Evolutionary conservation across 2,329 filamentous ascomycete species (phyloP).

Genomic region (Colletotrichum nymphaeae): DNA sequence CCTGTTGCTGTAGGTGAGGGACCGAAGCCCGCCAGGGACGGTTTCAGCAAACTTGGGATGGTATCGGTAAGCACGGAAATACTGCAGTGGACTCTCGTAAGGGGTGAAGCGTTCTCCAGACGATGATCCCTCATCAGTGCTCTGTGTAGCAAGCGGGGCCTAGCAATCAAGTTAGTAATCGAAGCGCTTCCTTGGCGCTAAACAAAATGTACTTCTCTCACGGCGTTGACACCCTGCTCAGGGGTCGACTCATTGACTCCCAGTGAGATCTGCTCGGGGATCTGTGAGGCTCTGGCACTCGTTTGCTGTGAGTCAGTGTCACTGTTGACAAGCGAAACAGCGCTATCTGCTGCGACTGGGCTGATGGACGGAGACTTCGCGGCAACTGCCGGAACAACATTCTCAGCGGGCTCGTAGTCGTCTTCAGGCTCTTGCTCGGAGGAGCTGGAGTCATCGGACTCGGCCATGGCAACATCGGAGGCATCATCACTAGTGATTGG

Average conservation of each 20-base stretch:
- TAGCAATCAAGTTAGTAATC: slow-evolving; percentile 38
- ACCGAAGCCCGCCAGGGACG: slow-evolving; percentile 83
- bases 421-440: slow-evolving; percentile 47
- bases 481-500: slow-evolving; percentile 19
- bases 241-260: slow-evolving; percentile 36
- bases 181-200: slow-evolving; percentile 33
- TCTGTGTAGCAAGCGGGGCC: slow-evolving; percentile 30
- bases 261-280: slow-evolving; percentile 34
- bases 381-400: slow-evolving; percentile 54
- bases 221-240: slow-evolving; percentile 42
- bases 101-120: slow-evolving; percentile 52
- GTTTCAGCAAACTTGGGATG: slow-evolving; percentile 79
- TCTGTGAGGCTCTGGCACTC: slow-evolving; percentile 37
- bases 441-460: slow-evolving; percentile 23
- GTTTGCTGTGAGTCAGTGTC: slow-evolving; percentile 42
- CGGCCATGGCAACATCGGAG: slow-evolving; percentile 36
- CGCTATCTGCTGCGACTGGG: slow-evolving; percentile 37
- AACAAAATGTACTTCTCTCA: slow-evolving; percentile 58
- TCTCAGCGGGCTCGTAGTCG: slow-evolving; percentile 67
- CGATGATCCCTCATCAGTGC: slow-evolving; percentile 19
- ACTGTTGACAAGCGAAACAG: slow-evolving; percentile 40
- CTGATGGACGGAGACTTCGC: slow-evolving; percentile 65
- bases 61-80: slow-evolving; percentile 90
- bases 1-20: slow-evolving; percentile 91
- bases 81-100: slow-evolving; percentile 85